Evolutionary conservation across 2,329 filamentous ascomycete genomes (phyloP).

Genomic region (Aspergillus intermedius): DNA sequence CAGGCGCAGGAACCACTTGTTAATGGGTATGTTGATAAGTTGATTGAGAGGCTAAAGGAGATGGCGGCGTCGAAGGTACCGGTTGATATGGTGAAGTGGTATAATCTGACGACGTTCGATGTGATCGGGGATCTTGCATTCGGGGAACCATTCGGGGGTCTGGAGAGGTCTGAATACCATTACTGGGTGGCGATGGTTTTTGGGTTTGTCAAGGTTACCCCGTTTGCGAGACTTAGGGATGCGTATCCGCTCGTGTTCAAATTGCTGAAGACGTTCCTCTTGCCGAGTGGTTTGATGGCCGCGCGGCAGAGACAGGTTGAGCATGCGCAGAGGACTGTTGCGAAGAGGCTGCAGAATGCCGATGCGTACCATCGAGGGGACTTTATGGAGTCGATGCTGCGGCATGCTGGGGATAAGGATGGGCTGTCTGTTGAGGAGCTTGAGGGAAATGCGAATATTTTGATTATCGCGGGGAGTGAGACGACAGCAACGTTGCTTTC

Average conservation of each 20-base stretch:
- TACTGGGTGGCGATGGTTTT: conserved; percentile 18
- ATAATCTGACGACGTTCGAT: conserved; percentile 21
- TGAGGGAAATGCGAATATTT: conserved; percentile 23
- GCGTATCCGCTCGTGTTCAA: conserved; percentile 2
- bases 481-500: conserved; percentile 42
- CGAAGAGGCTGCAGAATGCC: conserved; percentile 1
- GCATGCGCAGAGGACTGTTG: conserved; percentile 1
- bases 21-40: conserved; percentile 21
- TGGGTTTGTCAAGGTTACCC: conserved; percentile 2
- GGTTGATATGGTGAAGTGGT: conserved; percentile 19
- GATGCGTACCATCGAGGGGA: conserved; percentile 1
- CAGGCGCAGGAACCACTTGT: conserved; percentile 31
- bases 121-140: conserved; percentile 21
- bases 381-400: conserved; percentile 13
- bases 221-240: not conserved
- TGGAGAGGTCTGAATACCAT: conserved; percentile 14
- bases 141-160: conserved; percentile 18
- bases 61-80: conserved; percentile 2
- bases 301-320: not conserved
- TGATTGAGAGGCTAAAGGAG: conserved; percentile 19
- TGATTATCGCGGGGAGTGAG: conserved; percentile 36
- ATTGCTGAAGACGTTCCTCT: not conserved
- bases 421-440: conserved; percentile 25
- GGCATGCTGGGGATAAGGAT: not conserved
- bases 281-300: not conserved